Evolutionary conservation across 2,329 filamentous ascomycete species (phyloP).

Genomic region (Trichophyton rubrum): DNA sequence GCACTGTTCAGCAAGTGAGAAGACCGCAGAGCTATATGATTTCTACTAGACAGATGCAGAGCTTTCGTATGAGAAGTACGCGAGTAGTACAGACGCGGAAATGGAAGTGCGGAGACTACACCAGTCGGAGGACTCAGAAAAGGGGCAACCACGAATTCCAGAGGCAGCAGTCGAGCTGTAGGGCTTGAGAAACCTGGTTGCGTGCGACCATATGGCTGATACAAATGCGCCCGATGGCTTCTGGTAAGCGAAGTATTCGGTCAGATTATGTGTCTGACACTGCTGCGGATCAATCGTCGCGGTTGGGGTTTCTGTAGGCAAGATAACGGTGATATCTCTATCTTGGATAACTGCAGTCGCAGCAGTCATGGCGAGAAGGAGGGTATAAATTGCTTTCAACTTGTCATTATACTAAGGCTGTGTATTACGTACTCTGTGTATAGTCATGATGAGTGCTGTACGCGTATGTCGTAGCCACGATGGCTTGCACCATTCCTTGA

Average conservation of each 20-base stretch:
- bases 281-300: neutral
- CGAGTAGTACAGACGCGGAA: neutral
- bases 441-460: too few relatives aligned
- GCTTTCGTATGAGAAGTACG: neutral
- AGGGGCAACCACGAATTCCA: neutral
- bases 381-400: neutral
- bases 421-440: too few relatives aligned
- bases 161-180: neutral
- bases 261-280: constrained; percentile 4
- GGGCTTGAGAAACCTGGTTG: neutral
- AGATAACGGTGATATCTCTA: neutral
- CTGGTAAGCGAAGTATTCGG: constrained; percentile 3
- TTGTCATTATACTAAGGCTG: too few relatives aligned
- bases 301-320: neutral
- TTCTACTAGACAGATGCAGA: neutral
- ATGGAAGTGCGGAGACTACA: neutral
- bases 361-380: neutral
- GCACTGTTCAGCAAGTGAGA: neutral
- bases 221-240: neutral
- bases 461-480: too few relatives aligned
- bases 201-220: neutral
- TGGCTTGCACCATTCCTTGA: too few relatives aligned
- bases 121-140: neutral
- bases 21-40: neutral
- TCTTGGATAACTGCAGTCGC: neutral